Evolutionary conservation across 805 yeast species (phyloP).

Genomic region (Starmerella kuoi): DNA sequence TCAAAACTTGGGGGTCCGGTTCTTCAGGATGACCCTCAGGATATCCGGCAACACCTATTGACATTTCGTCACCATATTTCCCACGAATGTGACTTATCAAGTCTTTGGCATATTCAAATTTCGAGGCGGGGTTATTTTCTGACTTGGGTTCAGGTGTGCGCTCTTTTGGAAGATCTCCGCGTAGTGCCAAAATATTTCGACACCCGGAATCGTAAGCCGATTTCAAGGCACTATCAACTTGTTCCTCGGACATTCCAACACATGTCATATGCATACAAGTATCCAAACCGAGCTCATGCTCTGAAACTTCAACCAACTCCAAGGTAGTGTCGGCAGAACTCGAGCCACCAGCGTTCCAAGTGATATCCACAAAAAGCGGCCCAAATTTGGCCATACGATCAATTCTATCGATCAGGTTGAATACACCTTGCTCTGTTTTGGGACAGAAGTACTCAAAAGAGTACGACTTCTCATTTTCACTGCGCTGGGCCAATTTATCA

Average conservation of each 20-base stretch:
- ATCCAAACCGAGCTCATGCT: slow-evolving; percentile 79
- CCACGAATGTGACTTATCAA: slow-evolving; percentile 61
- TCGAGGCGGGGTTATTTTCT: slow-evolving; percentile 23
- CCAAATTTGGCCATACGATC: slow-evolving; percentile 89
- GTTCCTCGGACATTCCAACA: slow-evolving; percentile 75
- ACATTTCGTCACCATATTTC: slow-evolving; percentile 77
- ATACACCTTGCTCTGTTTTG: slow-evolving; percentile 93
- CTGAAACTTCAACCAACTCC: slow-evolving; percentile 84
- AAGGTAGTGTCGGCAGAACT: slow-evolving; percentile 56
- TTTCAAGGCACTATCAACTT: slow-evolving; percentile 73
- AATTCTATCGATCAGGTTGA: slow-evolving; percentile 90
- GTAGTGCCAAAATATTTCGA: slow-evolving; percentile 81
- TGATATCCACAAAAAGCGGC: slow-evolving; percentile 87
- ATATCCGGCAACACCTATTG: slow-evolving; percentile 93
- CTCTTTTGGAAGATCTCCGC: slow-evolving; percentile 89
- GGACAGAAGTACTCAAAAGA: slow-evolving; percentile 97
- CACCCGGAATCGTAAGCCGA: slow-evolving; percentile 87
- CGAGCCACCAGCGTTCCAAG: slow-evolving; percentile 98
- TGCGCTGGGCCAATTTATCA: slow-evolving; percentile 31
- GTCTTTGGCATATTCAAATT: slow-evolving; percentile 79
- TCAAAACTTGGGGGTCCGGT: slow-evolving; percentile 39
- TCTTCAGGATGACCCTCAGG: slow-evolving; percentile 98
- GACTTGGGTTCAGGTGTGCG: slow-evolving; percentile 40
- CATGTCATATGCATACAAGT: slow-evolving; percentile 98
- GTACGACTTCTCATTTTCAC: slow-evolving; percentile 40